Evolutionary conservation across 805 yeast species (phyloP).

Genomic region (Starmerella bacillaris): DNA sequence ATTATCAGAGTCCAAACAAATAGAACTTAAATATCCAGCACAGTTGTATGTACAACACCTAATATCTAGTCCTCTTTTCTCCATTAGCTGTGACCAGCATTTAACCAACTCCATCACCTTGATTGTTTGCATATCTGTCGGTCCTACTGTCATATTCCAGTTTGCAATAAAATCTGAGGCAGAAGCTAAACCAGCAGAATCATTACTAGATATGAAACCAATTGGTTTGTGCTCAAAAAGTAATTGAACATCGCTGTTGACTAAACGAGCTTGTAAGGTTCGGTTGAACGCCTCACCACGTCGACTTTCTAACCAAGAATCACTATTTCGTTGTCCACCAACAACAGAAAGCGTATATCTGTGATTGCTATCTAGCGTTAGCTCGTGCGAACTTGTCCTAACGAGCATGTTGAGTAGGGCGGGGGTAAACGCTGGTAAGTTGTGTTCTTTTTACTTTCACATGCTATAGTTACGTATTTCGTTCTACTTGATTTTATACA

Average conservation of each 20-base stretch:
- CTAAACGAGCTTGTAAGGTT: conserved; percentile 7
- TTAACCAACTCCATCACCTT: conserved; percentile 11
- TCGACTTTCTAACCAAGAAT: conserved; percentile 17
- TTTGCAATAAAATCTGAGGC: conserved; percentile 10
- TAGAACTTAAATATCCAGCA: conserved; percentile 12
- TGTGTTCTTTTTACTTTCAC: too few species aligned
- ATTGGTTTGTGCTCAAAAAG: conserved; percentile 13
- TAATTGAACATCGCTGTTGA: conserved; percentile 7
- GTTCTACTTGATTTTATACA: too few species aligned
- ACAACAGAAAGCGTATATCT: conserved; percentile 10
- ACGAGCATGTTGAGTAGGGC: conserved; percentile 13
- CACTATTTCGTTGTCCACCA: conserved; percentile 8
- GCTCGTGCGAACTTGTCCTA: conserved; percentile 10
- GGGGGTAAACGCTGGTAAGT: too few species aligned
- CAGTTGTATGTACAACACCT: conserved; percentile 26
- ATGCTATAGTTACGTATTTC: too few species aligned
- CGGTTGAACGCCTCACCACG: conserved; percentile 17
- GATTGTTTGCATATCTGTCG: conserved; percentile 16
- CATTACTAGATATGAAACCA: conserved; percentile 9
- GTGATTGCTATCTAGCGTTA: conserved; percentile 12
- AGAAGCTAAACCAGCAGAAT: conserved; percentile 3
- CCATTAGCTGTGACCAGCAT: conserved; percentile 10
- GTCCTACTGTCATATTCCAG: conserved; percentile 16
- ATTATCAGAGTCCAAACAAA: conserved; percentile 7
- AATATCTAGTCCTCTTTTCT: conserved; percentile 14